phyloP scores from a whole-genome alignment of 139 green algal genomes.

The Chlorella vulgaris region DNA sequence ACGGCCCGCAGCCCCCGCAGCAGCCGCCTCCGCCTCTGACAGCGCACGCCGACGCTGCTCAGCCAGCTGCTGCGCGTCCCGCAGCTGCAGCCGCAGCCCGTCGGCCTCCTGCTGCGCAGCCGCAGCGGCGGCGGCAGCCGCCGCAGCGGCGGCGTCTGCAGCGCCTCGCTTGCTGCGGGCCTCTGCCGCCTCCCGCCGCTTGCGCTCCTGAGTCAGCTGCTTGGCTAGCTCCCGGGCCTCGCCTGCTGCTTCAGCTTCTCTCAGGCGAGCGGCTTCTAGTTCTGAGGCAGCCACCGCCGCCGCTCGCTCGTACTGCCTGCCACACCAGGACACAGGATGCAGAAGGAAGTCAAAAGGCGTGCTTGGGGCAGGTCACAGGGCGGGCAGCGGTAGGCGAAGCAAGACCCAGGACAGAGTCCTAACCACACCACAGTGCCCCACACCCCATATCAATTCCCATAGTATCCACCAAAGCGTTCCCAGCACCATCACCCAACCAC shows the following conservation, averaged over 20 bases:
- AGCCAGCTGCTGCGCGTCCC: not conserved
- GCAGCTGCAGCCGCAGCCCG: not conserved
- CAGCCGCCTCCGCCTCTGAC: not conserved
- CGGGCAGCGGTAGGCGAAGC: too few relatives aligned
- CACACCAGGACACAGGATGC: not conserved
- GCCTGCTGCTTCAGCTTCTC: conserved; percentile 10
- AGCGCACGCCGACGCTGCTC: not conserved
- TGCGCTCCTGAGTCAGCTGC: conserved; percentile 4
- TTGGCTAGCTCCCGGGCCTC: not conserved
- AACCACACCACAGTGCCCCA: too few relatives aligned
- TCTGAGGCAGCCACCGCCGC: conserved; percentile 1
- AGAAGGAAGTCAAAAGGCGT: too few relatives aligned
- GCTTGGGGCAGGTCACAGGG: too few relatives aligned
- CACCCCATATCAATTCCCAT: too few relatives aligned
- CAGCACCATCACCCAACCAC: too few relatives aligned
- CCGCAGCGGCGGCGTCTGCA: not conserved
- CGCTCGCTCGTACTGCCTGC: not conserved
- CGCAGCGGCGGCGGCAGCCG: not conserved
- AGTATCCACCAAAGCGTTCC: too few relatives aligned
- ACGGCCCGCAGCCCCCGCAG: not conserved
- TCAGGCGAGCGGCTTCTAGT: conserved; percentile 1
- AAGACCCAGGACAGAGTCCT: too few relatives aligned
- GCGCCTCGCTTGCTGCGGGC: not conserved
- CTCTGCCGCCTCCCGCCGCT: conserved; percentile 16
- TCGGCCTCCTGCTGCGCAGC: not conserved